Evolutionary conservation across 768 basidiomycete genomes (phyloP).

Genomic region (Pleurotus pulmonarius): DNA sequence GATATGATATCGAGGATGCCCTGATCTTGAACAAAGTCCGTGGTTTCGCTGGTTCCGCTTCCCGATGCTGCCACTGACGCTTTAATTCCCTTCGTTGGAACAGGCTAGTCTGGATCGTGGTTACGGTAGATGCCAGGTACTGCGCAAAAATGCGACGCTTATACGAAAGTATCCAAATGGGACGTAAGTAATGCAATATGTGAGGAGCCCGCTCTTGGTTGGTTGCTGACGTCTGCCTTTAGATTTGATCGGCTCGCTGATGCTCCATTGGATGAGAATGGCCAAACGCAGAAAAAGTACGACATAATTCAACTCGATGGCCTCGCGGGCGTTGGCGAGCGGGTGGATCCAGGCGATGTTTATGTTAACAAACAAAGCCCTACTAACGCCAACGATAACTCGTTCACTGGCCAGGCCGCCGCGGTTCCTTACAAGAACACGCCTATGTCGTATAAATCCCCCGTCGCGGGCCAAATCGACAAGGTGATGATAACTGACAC

Average conservation of each 20-base stretch:
- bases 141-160: slow-evolving; percentile 92
- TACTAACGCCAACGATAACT: slow-evolving; percentile 89
- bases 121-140: slow-evolving; percentile 95
- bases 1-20: slow-evolving; percentile 99
- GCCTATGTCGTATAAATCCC: slow-evolving; percentile 91
- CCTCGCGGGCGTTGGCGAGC: slow-evolving; percentile 91
- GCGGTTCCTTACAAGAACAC: slow-evolving; percentile 88
- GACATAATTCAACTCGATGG: slow-evolving; percentile 92
- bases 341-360: slow-evolving; percentile 88
- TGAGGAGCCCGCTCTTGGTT: slow-evolving; percentile 3
- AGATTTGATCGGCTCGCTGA: slow-evolving; percentile 95
- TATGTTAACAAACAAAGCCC: slow-evolving; percentile 98
- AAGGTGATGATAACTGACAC: slow-evolving; percentile 98
- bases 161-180: slow-evolving; percentile 97
- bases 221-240: slow-evolving; percentile 7
- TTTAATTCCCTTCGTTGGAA: neutral
- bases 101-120: slow-evolving; percentile 96
- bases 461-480: slow-evolving; percentile 92
- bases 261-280: slow-evolving; percentile 82
- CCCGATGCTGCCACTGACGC: neutral
- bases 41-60: slow-evolving; percentile 2
- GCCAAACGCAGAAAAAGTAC: slow-evolving; percentile 77
- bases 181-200: slow-evolving; percentile 58
- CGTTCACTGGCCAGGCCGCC: slow-evolving; percentile 79
- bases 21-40: slow-evolving; percentile 88